Percentiles rank a stretch among this genome's conserved stretches.
Evolutionary conservation across 2,329 filamentous ascomycete genomes (phyloP).

Genomic region (Diaporthe aspalathi): DNA sequence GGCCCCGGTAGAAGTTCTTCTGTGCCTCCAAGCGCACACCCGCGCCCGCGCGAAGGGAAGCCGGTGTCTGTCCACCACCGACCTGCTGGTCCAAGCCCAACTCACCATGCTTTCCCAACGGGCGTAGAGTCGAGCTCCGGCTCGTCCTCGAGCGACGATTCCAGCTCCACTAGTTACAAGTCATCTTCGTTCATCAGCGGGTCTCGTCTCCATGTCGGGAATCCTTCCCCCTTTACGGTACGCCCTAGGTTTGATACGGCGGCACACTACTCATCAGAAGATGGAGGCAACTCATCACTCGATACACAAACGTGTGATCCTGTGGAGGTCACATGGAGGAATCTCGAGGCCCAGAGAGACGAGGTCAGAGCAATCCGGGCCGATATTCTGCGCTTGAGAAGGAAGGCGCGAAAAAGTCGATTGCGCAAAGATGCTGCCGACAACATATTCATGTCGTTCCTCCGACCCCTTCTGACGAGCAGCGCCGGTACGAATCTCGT

Average conservation of each 20-base stretch:
- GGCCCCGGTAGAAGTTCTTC: conserved; percentile 5
- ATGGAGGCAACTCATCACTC: not conserved
- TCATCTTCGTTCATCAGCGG: conserved; percentile 5
- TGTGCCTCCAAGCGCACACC: not conserved
- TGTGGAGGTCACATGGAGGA: conserved; percentile 19
- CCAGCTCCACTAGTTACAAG: conserved; percentile 11
- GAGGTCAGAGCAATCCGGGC: conserved; percentile 28
- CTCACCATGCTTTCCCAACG: not conserved
- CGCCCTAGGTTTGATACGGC: not conserved
- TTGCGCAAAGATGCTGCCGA: conserved; percentile 33
- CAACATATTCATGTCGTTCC: conserved; percentile 33
- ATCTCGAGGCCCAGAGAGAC: conserved; percentile 46
- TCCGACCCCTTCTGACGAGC: conserved; percentile 17
- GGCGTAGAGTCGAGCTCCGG: not conserved
- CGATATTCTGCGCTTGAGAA: conserved; percentile 14
- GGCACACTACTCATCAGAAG: not conserved
- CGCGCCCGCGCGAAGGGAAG: not conserved
- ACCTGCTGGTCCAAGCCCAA: conserved; percentile 6
- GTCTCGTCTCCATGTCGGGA: conserved; percentile 14
- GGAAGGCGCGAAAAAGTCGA: conserved; percentile 8
- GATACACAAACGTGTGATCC: not conserved
- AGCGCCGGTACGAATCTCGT: not conserved
- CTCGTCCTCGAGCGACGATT: conserved; percentile 1
- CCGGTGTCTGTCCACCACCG: not conserved
- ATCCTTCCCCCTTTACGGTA: not conserved